Base-by-base conservation (phyloP, 805 yeast species). In the Dipodascopsis tothii region DNA sequence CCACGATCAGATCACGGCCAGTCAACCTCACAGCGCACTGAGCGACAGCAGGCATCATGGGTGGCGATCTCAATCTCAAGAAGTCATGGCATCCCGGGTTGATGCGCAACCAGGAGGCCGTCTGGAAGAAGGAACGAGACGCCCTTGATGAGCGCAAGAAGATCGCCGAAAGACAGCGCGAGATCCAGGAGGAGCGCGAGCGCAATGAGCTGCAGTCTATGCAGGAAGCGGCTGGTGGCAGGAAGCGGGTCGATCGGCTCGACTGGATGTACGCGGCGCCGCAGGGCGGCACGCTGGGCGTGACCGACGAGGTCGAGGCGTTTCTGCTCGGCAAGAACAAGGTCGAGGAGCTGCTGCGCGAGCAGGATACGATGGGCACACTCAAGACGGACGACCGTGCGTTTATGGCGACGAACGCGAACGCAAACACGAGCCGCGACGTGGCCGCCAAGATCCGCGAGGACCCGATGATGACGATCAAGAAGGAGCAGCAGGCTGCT, bases 1-100 rank as follows among this genome's bases (percentile, higher is more conserved):
- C n/a, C n/a, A n/a, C n/a, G n/a, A n/a, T n/a, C n/a, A n/a, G n/a
- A n/a, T n/a, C n/a, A n/a, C n/a, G n/a, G n/a, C n/a, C n/a, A n/a
- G n/a, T n/a, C n/a, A n/a, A n/a, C n/a, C n/a, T n/a, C n/a, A n/a
- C n/a, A n/a, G n/a, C n/a, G n/a, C n/a, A n/a, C n/a, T n/a, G n/a
- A n/a, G n/a, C n/a, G n/a, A n/a, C n/a, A n/a, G n/a, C n/a, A n/a
- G 9, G 9, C 30, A 25, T 25, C 9, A 25, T 25, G 30, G 56
- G 57, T 33, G 59, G 59, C 33, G 95, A 88, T 62, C 71, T 90
- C 50, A 90, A 90, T 60, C 64, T 88, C 44, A 83, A 90, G 66
- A 90, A 90, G 61, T 90, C 97, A 49, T 90, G 97, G 98, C 86
- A 90, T 62, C 96, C 98, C 2, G 88, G 82, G 37, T 70, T 85